Evolutionary conservation across 2,329 filamentous ascomycete species (phyloP), one percentile per base, ranked within the genome.

Genomic region (Aurifilum marmelostoma): DNA sequence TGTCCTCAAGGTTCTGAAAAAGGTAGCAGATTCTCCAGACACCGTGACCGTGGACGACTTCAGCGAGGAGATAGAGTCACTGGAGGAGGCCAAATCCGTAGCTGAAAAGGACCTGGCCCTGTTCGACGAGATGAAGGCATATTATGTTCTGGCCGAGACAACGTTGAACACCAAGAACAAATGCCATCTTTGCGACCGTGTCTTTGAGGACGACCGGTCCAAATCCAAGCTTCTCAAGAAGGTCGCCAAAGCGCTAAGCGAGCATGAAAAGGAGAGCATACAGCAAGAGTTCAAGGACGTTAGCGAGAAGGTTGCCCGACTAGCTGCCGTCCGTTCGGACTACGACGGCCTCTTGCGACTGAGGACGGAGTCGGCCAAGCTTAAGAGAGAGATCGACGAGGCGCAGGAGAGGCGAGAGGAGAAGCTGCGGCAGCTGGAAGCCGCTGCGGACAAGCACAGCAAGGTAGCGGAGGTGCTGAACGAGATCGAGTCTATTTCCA

Each of bases 271-370:
- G 65, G 81, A 88, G 54, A 85, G 89, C 56, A 63, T 78, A 34
- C 73, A 47, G 72, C 77, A 9, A 81, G 84, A 68, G 77, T 78
- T 68, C 18, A 54, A 47, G 11, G 68, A 66, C 24, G 66, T 50
- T 27, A 47, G 63, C 43, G 61, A 64, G 47, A 83, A 86, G 43
- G 79, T 93, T 9, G 84, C 87, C 64, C 84, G 82, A 65, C 85
- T 92, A 56, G 87, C 88, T 66, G 85, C 84, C 9, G 90, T 88
- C 32, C 87, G 88, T 41, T 83, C 88, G 4, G 85, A 89, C 69
- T 93, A 92, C 75, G 93, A 97, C 69, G 89, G 88, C 0, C 95
- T 92, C 80, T 83, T 88, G 69, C 88, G 92, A 59, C 81, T 97
- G 18, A 86, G 85, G 59, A 84, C 83, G 6, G 93, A 97, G 73